Conservation (phyloP, 768 basidiomycete genomes). For the Russula compacta region DNA sequence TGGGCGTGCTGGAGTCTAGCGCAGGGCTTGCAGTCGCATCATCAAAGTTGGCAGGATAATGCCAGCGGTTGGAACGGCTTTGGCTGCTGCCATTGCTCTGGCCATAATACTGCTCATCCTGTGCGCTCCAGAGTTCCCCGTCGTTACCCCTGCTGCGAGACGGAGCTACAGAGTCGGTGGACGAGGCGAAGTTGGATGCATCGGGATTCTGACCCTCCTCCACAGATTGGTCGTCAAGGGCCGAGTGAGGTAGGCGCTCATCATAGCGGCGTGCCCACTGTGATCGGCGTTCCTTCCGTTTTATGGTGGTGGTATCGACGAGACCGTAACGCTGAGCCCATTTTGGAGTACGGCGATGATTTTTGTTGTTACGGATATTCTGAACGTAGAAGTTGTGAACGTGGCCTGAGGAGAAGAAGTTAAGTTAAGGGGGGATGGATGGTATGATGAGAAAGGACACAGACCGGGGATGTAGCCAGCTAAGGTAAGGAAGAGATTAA, state of each 20-base stretch:
- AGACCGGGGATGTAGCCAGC: conserved; percentile 84
- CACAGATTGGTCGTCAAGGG: conserved; percentile 58
- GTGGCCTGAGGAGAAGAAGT: conserved; percentile 46
- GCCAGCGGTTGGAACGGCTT: conserved; percentile 48
- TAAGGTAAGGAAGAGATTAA: conserved; percentile 82
- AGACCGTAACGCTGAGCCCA: conserved; percentile 91
- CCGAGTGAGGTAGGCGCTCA: conserved; percentile 63
- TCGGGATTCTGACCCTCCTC: conserved; percentile 68
- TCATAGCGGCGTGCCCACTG: conserved; percentile 86
- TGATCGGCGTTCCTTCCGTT: conserved; percentile 68
- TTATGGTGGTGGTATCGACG: conserved; percentile 68
- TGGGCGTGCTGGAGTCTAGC: conserved; percentile 34
- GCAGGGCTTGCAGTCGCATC: conserved; percentile 30
- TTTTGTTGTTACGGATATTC: conserved; percentile 96
- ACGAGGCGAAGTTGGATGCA: conserved; percentile 24
- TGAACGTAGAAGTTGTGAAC: conserved; percentile 92
- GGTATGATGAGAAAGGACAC: conserved; percentile 18
- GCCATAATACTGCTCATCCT: conserved; percentile 71
- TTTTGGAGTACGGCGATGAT: conserved; percentile 84
- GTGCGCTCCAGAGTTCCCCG: conserved; percentile 60
- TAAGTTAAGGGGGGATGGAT: background rate
- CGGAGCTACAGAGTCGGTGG: conserved; percentile 26
- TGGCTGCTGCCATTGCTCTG: conserved; percentile 31
- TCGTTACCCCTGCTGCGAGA: conserved; percentile 29
- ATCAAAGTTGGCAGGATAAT: conserved; percentile 78